A percentile compares a stretch with the other conserved stretches of the same genome.
Conservation (phyloP, 2,329 filamentous ascomycete genomes). For the Fusarium decemcellulare region DNA sequence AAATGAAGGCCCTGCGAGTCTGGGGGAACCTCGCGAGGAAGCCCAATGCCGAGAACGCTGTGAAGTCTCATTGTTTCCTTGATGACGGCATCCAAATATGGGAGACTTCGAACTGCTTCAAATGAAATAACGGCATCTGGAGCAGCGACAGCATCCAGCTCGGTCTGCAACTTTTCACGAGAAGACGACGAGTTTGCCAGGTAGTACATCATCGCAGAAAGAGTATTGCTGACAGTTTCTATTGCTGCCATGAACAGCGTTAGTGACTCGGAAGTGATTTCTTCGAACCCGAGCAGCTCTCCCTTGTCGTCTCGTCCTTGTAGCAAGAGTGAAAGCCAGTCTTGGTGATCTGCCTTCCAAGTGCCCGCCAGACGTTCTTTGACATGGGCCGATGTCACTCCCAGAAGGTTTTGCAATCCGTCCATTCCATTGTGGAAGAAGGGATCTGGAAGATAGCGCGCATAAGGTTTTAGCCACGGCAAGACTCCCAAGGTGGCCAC, state of each 20-base stretch:
- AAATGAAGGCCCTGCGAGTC: background rate
- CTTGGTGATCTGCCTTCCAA: slow-evolving; percentile 3
- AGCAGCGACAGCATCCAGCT: background rate
- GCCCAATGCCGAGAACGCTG: background rate
- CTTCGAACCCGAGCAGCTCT: background rate
- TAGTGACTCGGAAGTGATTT: background rate
- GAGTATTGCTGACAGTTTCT: background rate
- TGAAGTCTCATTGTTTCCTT: slow-evolving; percentile 10
- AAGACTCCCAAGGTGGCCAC: slow-evolving; percentile 5
- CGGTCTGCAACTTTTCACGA: background rate
- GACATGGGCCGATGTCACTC: too few relatives aligned
- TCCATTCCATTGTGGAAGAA: slow-evolving; percentile 6
- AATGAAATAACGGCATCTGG: background rate
- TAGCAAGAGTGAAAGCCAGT: background rate
- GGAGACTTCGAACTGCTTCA: background rate
- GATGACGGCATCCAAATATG: slow-evolving; percentile 8
- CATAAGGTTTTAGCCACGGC: background rate
- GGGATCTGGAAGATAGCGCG: slow-evolving; percentile 1
- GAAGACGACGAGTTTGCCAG: background rate
- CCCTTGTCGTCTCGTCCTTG: slow-evolving; percentile 7
- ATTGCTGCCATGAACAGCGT: background rate
- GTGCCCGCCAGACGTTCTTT: background rate
- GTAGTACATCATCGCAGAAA: background rate
- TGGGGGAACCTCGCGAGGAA: background rate
- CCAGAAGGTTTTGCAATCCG: slow-evolving; percentile 1